Percentiles rank a stretch among this genome's conserved stretches.
Conservation (phyloP, 257 asterid species). For the Verbascum thapsus region DNA sequence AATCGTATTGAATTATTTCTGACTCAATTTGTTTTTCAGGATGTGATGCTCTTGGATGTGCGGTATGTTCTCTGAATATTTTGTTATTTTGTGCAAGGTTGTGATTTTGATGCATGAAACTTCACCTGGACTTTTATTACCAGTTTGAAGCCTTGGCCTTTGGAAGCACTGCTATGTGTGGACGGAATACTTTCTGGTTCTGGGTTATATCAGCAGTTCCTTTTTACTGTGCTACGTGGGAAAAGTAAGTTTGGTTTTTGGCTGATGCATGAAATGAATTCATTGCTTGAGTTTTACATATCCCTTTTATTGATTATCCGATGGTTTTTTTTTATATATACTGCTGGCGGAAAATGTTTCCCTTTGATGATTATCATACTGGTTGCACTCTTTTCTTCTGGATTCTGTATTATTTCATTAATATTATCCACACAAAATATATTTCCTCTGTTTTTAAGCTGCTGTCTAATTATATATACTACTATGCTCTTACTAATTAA, state of each 20-base stretch:
- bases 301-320: not conserved
- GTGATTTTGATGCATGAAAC: constrained; percentile 21
- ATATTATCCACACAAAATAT: constrained; percentile 3
- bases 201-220: constrained; percentile 90
- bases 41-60: constrained; percentile 96
- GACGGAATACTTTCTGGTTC: constrained; percentile 74
- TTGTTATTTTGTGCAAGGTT: constrained; percentile 11
- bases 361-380: constrained; percentile 3
- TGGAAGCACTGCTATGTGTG: constrained; percentile 93
- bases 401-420: not conserved
- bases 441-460: not conserved
- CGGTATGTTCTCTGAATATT: constrained; percentile 58
- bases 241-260: constrained; percentile 57
- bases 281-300: constrained; percentile 4
- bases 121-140: constrained; percentile 24
- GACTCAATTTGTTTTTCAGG: constrained; percentile 50
- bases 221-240: constrained; percentile 92
- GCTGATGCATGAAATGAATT: constrained; percentile 14
- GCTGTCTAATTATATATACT: not conserved
- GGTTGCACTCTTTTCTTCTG: not conserved
- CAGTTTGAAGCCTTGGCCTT: constrained; percentile 89
- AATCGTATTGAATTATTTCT: constrained; percentile 32
- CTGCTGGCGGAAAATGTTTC: not conserved
- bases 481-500: constrained; percentile 8
- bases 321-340: not conserved